Base-by-base conservation (phyloP, 257 asterid genomes). In the Voacanga thouarsii region DNA sequence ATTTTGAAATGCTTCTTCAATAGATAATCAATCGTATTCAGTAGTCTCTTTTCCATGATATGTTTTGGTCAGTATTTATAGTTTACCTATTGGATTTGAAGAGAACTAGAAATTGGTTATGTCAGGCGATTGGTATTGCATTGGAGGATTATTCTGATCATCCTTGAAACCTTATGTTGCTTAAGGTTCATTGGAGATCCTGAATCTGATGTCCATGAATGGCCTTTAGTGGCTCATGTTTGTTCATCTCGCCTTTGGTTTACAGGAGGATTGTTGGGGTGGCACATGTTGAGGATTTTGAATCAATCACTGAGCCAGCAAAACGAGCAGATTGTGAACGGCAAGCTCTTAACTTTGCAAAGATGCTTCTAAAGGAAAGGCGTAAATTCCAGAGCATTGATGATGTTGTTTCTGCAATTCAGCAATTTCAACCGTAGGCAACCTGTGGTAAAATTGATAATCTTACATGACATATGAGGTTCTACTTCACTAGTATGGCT, bases 191-290 rank as follows among this genome's bases (percentile, higher is more conserved):
- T n/a, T 7, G 24, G 57, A n/a, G 6, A 43, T 28, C 67, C 33
- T 39, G 68, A 55, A 37, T 53, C 49, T 53, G 56, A 24, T 43
- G 11, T 47, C 4, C 43, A 67, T 37, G 51, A 45, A 30, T 23
- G 33, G 14, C 51, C 47, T 49, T 64, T 7, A 64, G 26, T 49
- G 43, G 63, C 60, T n/a, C 19, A 74, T 11, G 39, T 6, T 39
- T 37, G 2, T 33, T 1, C 24, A 7, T 43, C 21, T 41, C 65
- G 71, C 78, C 74, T 60, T 83, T 78, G 74, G 33, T 82, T 71
- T 71, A 73, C 86, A 95, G 99, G 98, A 87, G 99, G 83, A 89
- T 93, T 71, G 98, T 95, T 61, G 99, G 99, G 74, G 97, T 93
- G 50, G 97, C 96, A 80, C 99, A 95, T 80, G 90, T 93, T n/a